These are phyloP conservation scores for Erodium moschatum DNA, from an alignment of 441 rosid species.

Conservation along the genomic window DNA sequence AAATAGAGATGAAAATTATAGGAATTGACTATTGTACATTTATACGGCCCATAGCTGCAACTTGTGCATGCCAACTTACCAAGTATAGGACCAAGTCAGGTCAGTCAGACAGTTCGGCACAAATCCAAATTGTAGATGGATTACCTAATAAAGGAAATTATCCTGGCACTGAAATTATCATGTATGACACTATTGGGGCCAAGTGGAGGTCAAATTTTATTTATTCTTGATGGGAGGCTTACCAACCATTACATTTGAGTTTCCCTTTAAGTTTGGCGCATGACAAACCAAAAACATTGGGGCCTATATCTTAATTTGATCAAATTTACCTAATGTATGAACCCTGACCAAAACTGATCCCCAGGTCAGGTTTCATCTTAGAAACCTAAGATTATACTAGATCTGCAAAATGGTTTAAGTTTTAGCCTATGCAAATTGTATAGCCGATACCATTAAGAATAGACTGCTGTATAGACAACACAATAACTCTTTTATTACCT, in stretches of 20 bases:
- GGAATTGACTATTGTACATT: neutral
- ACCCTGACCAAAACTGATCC: neutral
- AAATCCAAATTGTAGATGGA: neutral
- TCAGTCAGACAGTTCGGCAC: neutral
- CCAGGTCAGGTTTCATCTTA: neutral
- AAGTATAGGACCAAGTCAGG: slow-evolving; percentile 11
- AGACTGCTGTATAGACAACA: neutral
- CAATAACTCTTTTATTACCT: slow-evolving; percentile 27
- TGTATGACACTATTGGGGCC: neutral
- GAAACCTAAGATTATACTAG: slow-evolving; percentile 15
- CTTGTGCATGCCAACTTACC: slow-evolving; percentile 4
- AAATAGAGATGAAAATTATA: slow-evolving; percentile 9
- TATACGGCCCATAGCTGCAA: neutral
- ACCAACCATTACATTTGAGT: neutral
- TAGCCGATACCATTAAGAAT: slow-evolving; percentile 14
- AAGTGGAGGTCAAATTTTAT: neutral
- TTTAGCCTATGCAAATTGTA: slow-evolving; percentile 13
- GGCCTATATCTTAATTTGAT: neutral
- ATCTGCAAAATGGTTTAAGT: slow-evolving; percentile 5
- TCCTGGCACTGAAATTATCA: neutral
- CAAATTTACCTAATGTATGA: slow-evolving; percentile 11
- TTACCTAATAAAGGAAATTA: slow-evolving; percentile 4
- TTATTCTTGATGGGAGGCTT: neutral
- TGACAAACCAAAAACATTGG: neutral
- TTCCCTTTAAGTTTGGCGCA: neutral